Conservation (phyloP, 106 monocot species). For the Chionographis japonica region DNA sequence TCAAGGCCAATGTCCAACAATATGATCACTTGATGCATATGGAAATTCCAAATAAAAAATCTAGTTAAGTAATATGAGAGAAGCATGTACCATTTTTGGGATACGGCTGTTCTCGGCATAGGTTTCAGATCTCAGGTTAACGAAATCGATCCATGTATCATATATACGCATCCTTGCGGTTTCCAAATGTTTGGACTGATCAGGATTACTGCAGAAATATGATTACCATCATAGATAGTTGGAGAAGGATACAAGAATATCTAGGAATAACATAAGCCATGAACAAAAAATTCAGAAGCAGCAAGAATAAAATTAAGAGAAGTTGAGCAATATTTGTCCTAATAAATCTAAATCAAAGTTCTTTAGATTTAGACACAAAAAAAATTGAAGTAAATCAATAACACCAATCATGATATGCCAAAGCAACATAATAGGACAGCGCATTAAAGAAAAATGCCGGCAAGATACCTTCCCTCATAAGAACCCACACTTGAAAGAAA, state of each 20-base stretch:
- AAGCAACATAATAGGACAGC: too few relatives aligned
- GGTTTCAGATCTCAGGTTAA: slow-evolving; percentile 98
- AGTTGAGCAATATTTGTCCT: too few relatives aligned
- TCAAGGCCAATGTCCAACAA: too few relatives aligned
- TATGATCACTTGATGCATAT: too few relatives aligned
- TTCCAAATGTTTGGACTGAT: slow-evolving; percentile 98
- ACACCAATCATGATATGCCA: too few relatives aligned
- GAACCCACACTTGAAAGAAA: too few relatives aligned
- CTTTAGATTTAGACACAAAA: too few relatives aligned
- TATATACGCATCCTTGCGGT: slow-evolving; percentile 93
- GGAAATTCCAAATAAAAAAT: background rate
- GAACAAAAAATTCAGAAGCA: background rate
- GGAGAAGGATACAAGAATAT: background rate
- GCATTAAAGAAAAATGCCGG: too few relatives aligned
- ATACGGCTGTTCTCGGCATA: slow-evolving; percentile 95
- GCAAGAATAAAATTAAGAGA: too few relatives aligned
- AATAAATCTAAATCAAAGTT: too few relatives aligned
- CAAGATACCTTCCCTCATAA: too few relatives aligned
- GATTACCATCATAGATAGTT: background rate
- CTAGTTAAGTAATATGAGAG: background rate
- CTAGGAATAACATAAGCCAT: background rate
- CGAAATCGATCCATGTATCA: slow-evolving; percentile 92
- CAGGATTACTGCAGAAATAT: slow-evolving; percentile 73
- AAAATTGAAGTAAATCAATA: too few relatives aligned
- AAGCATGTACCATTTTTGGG: slow-evolving; percentile 65